Conservation (phyloP, 495 filamentous ascomycete species). For the Penicillium maclennaniae region DNA sequence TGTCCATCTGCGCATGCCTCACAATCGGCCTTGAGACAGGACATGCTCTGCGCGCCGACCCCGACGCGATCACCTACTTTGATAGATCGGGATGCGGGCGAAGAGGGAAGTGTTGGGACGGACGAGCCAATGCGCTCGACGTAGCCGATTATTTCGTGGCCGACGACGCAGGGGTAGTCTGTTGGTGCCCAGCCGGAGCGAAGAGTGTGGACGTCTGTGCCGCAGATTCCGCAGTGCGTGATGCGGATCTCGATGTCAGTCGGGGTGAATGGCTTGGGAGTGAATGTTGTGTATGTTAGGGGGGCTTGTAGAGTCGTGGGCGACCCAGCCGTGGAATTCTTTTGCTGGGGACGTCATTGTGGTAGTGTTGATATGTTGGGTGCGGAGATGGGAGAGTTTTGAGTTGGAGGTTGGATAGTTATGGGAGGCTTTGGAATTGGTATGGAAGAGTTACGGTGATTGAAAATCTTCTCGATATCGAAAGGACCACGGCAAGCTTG, state of each 20-base stretch:
- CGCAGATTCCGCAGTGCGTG: constrained; percentile 83
- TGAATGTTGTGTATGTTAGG: constrained; percentile 66
- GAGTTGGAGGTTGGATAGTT: background rate
- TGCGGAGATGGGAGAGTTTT: background rate
- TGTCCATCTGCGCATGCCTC: constrained; percentile 59
- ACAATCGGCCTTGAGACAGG: constrained; percentile 66
- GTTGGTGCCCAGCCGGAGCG: constrained; percentile 69
- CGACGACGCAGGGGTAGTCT: constrained; percentile 69
- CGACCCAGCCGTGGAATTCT: constrained; percentile 81
- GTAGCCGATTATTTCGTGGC: constrained; percentile 81
- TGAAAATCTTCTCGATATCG: background rate
- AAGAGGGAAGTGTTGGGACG: constrained; percentile 26
- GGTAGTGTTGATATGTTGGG: background rate
- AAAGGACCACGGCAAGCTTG: background rate
- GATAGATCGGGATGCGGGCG: constrained; percentile 54
- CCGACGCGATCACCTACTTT: constrained; percentile 80
- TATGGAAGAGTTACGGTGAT: background rate
- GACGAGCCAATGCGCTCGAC: constrained; percentile 61
- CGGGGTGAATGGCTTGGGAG: constrained; percentile 74
- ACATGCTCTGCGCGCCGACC: constrained; percentile 72
- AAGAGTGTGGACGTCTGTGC: constrained; percentile 72
- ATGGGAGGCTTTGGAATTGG: background rate
- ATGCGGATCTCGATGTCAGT: constrained; percentile 63
- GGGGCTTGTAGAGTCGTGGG: constrained; percentile 62
- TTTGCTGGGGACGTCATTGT: constrained; percentile 23